These are phyloP conservation scores for Exsudoporus frostii DNA, from an alignment of 768 basidiomycete genomes.

Conservation along the genomic window DNA sequence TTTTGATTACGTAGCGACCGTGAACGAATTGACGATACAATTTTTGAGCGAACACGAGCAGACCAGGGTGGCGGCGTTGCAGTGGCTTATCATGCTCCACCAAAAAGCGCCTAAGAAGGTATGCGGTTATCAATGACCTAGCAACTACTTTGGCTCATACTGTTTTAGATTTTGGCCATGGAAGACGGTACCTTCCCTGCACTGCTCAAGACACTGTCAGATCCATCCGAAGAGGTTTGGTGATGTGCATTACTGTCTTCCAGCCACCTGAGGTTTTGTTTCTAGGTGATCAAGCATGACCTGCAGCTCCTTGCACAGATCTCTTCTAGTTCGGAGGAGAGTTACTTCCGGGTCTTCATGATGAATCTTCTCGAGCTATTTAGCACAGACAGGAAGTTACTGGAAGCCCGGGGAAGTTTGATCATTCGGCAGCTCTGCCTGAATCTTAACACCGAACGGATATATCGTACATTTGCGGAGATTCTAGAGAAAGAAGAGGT, in stretches of 20 bases:
- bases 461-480: constrained; percentile 94
- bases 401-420: constrained; percentile 90
- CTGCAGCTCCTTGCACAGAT: constrained; percentile 95
- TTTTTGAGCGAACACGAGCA: constrained; percentile 97
- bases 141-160: background rate
- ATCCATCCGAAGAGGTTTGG: constrained; percentile 88
- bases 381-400: constrained; percentile 84
- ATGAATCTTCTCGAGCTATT: constrained; percentile 91
- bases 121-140: background rate
- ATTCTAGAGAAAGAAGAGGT: constrained; percentile 98
- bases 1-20: constrained; percentile 91
- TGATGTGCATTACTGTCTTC: background rate
- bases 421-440: constrained; percentile 95
- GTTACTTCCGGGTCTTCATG: constrained; percentile 95
- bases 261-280: background rate
- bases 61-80: constrained; percentile 90
- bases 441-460: constrained; percentile 91
- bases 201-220: constrained; percentile 90
- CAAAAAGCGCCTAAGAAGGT: constrained; percentile 97
- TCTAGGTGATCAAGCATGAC: constrained; percentile 91
- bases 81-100: constrained; percentile 98
- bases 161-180: constrained; percentile 80
- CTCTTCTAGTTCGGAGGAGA: constrained; percentile 91
- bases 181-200: constrained; percentile 97
- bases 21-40: constrained; percentile 88